Percentiles rank a stretch among this genome's conserved stretches.
phyloP scores from a whole-genome alignment of 345 rosid genomes.

The Eucalyptus cloeziana region DNA sequence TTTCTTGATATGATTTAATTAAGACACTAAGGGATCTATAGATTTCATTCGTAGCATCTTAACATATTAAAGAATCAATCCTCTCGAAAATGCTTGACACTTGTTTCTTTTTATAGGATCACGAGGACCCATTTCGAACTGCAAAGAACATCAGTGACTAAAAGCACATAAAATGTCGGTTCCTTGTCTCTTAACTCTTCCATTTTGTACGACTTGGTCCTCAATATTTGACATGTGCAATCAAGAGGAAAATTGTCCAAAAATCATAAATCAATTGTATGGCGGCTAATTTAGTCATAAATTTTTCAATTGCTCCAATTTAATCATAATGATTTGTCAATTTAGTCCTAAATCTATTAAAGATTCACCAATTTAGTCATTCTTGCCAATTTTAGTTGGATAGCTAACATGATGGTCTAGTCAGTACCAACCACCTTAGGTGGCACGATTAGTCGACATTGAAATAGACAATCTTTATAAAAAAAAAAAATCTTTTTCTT shows the following conservation, averaged over 20 bases:
- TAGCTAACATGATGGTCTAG: too few relatives aligned
- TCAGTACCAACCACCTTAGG: fast-evolving
- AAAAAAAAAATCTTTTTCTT: too few relatives aligned
- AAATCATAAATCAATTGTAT: too few relatives aligned
- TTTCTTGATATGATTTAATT: background rate
- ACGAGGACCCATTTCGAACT: background rate
- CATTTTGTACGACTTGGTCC: background rate
- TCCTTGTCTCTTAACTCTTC: background rate
- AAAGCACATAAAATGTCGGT: background rate
- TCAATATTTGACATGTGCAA: background rate
- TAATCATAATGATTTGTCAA: too few relatives aligned
- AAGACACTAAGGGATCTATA: background rate
- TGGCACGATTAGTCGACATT: fast-evolving
- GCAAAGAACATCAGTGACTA: background rate
- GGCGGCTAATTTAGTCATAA: fast-evolving
- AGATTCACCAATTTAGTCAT: too few relatives aligned
- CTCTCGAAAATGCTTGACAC: background rate
- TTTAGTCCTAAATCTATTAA: too few relatives aligned
- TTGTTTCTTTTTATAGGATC: background rate
- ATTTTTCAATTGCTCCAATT: fast-evolving
- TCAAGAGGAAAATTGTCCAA: background rate
- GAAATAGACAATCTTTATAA: too few relatives aligned
- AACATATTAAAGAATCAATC: background rate
- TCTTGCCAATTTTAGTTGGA: too few relatives aligned
- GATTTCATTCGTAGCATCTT: background rate